A percentile compares a stretch with the other conserved stretches of the same genome.
These are phyloP conservation scores for Spiromastix sp. DNA, from an alignment of 2,329 filamentous ascomycete species.

Conservation along the genomic window DNA sequence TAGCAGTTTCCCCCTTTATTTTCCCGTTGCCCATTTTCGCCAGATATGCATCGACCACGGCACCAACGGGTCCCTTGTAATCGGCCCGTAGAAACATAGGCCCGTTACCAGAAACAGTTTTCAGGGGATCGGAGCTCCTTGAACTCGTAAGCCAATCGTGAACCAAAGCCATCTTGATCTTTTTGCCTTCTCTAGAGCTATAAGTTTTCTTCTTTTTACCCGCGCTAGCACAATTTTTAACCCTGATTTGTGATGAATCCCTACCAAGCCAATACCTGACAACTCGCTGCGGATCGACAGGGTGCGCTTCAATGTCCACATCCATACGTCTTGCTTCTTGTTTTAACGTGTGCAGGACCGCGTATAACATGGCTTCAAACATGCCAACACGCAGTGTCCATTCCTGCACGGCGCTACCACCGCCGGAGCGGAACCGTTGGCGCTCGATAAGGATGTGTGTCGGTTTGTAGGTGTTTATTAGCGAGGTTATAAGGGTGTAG, in stretches of 20 bases:
- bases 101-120: neutral
- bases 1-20: neutral
- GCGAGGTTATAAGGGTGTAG: slow-evolving; percentile 42
- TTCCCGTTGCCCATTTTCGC: slow-evolving; percentile 16
- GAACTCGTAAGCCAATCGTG: slow-evolving; percentile 3
- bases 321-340: slow-evolving; percentile 24
- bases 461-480: slow-evolving; percentile 44
- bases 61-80: slow-evolving; percentile 11
- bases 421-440: slow-evolving; percentile 54
- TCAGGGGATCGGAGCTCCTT: slow-evolving; percentile 18
- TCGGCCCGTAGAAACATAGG: slow-evolving; percentile 20
- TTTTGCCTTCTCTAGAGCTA: slow-evolving; percentile 6
- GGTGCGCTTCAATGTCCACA: slow-evolving; percentile 35
- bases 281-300: slow-evolving; percentile 46
- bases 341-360: slow-evolving; percentile 50
- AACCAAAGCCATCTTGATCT: slow-evolving; percentile 8
- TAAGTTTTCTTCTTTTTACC: slow-evolving; percentile 42
- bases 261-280: slow-evolving; percentile 44
- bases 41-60: slow-evolving; percentile 20
- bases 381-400: slow-evolving; percentile 78
- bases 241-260: slow-evolving; percentile 12
- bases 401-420: slow-evolving; percentile 57
- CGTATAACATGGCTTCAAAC: slow-evolving; percentile 72
- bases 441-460: slow-evolving; percentile 62
- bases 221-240: no score